Evolutionary conservation across 768 basidiomycete species (phyloP), one percentile per base, ranked within the genome.

Genomic region (Dioszegia aurantiaca): DNA sequence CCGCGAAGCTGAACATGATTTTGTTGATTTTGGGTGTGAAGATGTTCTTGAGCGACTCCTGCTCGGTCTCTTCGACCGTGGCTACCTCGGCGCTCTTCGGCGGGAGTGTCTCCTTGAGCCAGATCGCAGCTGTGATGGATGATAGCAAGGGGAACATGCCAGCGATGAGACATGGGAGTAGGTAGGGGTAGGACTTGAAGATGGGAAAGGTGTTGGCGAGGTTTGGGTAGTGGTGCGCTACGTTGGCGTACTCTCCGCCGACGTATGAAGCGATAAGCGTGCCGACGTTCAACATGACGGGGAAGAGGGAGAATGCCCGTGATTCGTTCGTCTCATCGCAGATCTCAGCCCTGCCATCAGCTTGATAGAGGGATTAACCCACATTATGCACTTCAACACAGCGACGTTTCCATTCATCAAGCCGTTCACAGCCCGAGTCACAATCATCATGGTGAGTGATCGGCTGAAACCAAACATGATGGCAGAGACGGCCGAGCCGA

Each of bases 291-390:
- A 63, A 60, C 42, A 61, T 66, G 19, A 71, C 33, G 11, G 69
- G 69, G 67, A 71, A 71, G 54, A 68, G 62, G 26, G 67, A 67
- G 53, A 71, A 66, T 9, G 69, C 69, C 39, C 59, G 19, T 3
- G 69, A 58, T 45, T 68, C 60, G 52, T 71, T 71, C 49, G 67
- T 68, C 56, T 63, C 63, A 54, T 71, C 69, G 9, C 59, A 59
- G 27, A 71, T 58, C 45, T 71, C 69, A 33, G 67, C 64, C 11
- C 69, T 71, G 42, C 1, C 17, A 48, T 61, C 41, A 61, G 54
- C 52, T 36, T n/a, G n/a, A n/a, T n/a, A n/a, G n/a, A n/a, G n/a
- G n/a, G 19, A 17, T 11, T 44, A 16, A 62, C 69, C 64, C 44
- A 71, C 69, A 71, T 59, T 23, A 62, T 61, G 43, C 58, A 59